Percentiles rank a stretch among this genome's conserved stretches.
These are phyloP conservation scores for Phytophthora quininea DNA, from an alignment of 352 stramenopile genomes.

Conservation along the genomic window DNA sequence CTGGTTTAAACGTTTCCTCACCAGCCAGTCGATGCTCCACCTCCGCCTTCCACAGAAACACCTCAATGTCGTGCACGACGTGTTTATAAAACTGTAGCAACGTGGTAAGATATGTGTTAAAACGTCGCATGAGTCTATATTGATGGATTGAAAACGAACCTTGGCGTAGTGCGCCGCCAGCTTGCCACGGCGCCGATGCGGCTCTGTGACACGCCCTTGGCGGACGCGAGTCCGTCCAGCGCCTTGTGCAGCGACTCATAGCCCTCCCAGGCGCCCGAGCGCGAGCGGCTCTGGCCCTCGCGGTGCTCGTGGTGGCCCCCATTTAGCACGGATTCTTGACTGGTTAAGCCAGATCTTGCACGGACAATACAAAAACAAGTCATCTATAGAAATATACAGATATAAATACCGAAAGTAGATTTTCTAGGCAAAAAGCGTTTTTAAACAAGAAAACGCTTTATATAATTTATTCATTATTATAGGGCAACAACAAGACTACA, in stretches of 20 bases:
- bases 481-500: too few species aligned
- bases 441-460: too few species aligned
- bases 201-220: slow-evolving; percentile 84
- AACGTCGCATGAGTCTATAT: not conserved
- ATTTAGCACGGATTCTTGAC: slow-evolving; percentile 22
- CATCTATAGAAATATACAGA: not conserved
- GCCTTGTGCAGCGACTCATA: slow-evolving; percentile 69
- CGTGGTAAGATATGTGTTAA: slow-evolving; percentile 32
- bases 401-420: not conserved
- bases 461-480: too few species aligned
- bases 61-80: slow-evolving; percentile 86
- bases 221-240: slow-evolving; percentile 66
- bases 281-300: slow-evolving; percentile 26
- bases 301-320: slow-evolving; percentile 41
- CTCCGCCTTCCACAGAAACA: slow-evolving; percentile 85
- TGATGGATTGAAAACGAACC: slow-evolving; percentile 32
- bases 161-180: slow-evolving; percentile 76
- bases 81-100: slow-evolving; percentile 81
- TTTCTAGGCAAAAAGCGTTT: not conserved
- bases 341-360: slow-evolving; percentile 35
- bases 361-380: not conserved
- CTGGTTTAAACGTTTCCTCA: slow-evolving; percentile 18
- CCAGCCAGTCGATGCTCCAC: slow-evolving; percentile 81
- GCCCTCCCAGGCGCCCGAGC: slow-evolving; percentile 63
- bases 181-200: slow-evolving; percentile 72